Evolutionary conservation across 805 yeast species (phyloP), one percentile per base, ranked within the genome.

Genomic region (Suhomyces kilbournensis): DNA sequence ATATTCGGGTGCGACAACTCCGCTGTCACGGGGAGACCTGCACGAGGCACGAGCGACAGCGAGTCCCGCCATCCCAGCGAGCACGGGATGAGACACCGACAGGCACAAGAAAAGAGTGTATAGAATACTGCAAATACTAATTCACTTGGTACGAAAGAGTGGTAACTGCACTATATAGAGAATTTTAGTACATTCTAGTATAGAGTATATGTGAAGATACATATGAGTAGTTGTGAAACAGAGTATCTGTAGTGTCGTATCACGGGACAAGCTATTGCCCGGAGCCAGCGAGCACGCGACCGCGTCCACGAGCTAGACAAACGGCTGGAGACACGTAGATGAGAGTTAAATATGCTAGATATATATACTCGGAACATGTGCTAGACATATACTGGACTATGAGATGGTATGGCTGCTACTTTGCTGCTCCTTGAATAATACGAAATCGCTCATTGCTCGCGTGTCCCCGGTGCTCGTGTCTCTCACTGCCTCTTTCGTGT

Each of bases 1-100:
- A 17, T n/a, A 25, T 17, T 51, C 65, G 66, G 66, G 62, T 60
- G 65, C 64, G 63, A 60, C 55, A 46, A 47, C 28, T 50, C 59
- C 60, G 61, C 50, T 28, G 30, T 35, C 19, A 35, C 40, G 19
- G 40, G 19, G 6, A 22, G 25, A 4, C 25, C 25, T 22, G 25
- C 25, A 22, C 25, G 25, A 22, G 25, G 22, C 22, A 15, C 42
- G 14, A 17, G 23, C 8, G 23, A 17, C n/a, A 34, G 8, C n/a
- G 40, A 35, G 40, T 3, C 2, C 22, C 22, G 22, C n/a, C n/a
- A n/a, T n/a, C n/a, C n/a, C n/a, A n/a, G n/a, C n/a, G 25, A 15
- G 40, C 34, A 30, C 34, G 34, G 34, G 34, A 28, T 12, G 14
- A 5, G 32, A 12, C 25, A n/a, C n/a, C n/a, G n/a, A n/a, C n/a